phyloP scores from a whole-genome alignment of 2,329 filamentous ascomycete species.

The Xenoacremonium recifei region DNA sequence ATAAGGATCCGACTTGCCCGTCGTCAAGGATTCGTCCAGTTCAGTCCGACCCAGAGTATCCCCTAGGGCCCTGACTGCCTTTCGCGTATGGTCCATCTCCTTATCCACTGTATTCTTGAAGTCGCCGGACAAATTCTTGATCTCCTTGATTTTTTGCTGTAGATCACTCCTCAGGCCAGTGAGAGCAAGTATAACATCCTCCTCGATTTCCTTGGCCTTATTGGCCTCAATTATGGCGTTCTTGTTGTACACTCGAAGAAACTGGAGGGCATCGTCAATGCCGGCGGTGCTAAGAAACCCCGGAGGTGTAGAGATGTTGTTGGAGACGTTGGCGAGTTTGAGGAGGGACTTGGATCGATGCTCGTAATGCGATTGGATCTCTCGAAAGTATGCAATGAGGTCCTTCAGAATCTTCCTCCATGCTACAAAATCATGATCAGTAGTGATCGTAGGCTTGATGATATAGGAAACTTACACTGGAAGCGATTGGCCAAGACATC shows the following conservation, averaged over 20 bases:
- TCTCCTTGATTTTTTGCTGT: constrained; percentile 96
- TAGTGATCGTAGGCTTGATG: constrained; percentile 62
- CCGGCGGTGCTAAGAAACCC: constrained; percentile 78
- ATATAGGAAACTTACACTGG: constrained; percentile 60
- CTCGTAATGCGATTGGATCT: constrained; percentile 88
- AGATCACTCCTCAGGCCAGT: constrained; percentile 84
- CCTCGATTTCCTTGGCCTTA: constrained; percentile 87
- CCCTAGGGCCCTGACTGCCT: constrained; percentile 75
- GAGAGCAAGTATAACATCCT: constrained; percentile 85
- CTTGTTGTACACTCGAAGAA: constrained; percentile 80
- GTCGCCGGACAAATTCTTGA: constrained; percentile 87
- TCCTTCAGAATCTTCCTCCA: constrained; percentile 97
- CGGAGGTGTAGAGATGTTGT: constrained; percentile 72
- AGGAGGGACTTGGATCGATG: constrained; percentile 76
- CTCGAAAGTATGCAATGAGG: constrained; percentile 88
- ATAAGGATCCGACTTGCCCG: constrained; percentile 90
- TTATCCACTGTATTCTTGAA: constrained; percentile 97
- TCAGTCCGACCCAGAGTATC: constrained; percentile 80
- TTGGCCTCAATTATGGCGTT: constrained; percentile 75
- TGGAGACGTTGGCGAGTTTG: constrained; percentile 81
- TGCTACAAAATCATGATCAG: constrained; percentile 46
- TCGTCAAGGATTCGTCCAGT: constrained; percentile 67
- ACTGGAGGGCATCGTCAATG: constrained; percentile 81
- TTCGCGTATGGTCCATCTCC: constrained; percentile 83
- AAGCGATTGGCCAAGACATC: constrained; percentile 86